Conservation (phyloP, 2,329 filamentous ascomycete genomes). For the Escovopsis sp. region DNA sequence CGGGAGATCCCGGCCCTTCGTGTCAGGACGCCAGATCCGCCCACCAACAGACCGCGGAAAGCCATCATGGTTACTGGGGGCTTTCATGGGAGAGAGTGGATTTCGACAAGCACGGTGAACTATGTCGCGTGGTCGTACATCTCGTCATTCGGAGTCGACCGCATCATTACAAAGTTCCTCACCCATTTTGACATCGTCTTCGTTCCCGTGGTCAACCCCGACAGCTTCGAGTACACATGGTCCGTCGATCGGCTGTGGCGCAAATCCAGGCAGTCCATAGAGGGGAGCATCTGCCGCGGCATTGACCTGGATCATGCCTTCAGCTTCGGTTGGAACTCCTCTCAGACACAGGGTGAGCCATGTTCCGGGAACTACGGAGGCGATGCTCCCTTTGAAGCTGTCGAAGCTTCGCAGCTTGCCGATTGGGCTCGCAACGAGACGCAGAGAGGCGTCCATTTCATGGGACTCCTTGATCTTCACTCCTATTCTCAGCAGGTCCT, state of each 20-base stretch:
- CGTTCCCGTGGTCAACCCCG: conserved; percentile 78
- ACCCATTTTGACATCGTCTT: conserved; percentile 79
- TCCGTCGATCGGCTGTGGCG: conserved; percentile 84
- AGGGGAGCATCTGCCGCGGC: conserved; percentile 68
- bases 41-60: conserved; percentile 41
- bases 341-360: conserved; percentile 52
- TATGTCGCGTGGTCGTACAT: conserved; percentile 84
- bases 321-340: conserved; percentile 68
- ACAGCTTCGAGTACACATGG: conserved; percentile 93
- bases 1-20: conserved; percentile 72
- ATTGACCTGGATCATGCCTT: conserved; percentile 83
- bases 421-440: conserved; percentile 76
- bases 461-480: conserved; percentile 82
- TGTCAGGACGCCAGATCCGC: conserved; percentile 43
- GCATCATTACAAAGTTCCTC: conserved; percentile 59
- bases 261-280: conserved; percentile 79
- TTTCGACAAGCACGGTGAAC: conserved; percentile 78
- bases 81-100: conserved; percentile 93
- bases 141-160: conserved; percentile 62
- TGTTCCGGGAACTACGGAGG: conserved; percentile 88
- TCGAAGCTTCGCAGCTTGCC: conserved; percentile 61
- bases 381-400: conserved; percentile 64
- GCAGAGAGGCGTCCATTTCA: conserved; percentile 56
- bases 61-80: conserved; percentile 74
- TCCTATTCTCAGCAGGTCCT: conserved; percentile 92